These are phyloP conservation scores for Tolypocladium endophyticum DNA, from an alignment of 2,329 filamentous ascomycete genomes.

Conservation along the genomic window DNA sequence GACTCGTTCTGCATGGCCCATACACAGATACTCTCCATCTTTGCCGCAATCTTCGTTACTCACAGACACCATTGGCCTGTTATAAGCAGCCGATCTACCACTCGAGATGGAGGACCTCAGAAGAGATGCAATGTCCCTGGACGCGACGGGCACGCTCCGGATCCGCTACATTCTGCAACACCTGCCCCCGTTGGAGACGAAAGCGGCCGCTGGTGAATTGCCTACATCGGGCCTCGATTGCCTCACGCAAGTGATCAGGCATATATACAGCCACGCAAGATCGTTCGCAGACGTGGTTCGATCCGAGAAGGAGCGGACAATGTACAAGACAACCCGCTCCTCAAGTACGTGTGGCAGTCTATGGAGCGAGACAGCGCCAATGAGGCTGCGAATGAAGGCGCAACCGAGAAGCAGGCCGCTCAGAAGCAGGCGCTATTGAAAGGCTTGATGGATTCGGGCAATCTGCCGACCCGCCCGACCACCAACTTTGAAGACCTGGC, in stretches of 20 bases:
- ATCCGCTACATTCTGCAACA: background rate
- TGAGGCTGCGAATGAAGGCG: background rate
- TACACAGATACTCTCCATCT: too few relatives aligned
- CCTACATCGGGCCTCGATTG: background rate
- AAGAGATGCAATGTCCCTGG: too few relatives aligned
- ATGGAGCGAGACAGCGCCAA: background rate
- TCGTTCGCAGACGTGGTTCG: fast-evolving
- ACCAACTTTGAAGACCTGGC: background rate
- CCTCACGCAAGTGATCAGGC: background rate
- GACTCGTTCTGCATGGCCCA: too few relatives aligned
- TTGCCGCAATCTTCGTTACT: too few relatives aligned
- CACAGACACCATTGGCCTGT: too few relatives aligned
- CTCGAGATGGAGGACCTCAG: too few relatives aligned
- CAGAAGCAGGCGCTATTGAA: background rate
- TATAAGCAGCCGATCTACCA: too few relatives aligned
- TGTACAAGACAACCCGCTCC: background rate
- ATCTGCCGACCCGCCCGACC: background rate
- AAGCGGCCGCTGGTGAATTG: background rate
- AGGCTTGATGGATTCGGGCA: background rate
- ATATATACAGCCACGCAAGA: background rate
- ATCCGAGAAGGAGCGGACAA: background rate
- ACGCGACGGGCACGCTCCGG: too few relatives aligned
- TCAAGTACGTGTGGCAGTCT: background rate
- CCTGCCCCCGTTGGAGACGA: background rate
- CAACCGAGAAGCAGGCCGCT: background rate